Conservation (phyloP, 2,329 filamentous ascomycete species). For the Claviceps humidiphila region DNA sequence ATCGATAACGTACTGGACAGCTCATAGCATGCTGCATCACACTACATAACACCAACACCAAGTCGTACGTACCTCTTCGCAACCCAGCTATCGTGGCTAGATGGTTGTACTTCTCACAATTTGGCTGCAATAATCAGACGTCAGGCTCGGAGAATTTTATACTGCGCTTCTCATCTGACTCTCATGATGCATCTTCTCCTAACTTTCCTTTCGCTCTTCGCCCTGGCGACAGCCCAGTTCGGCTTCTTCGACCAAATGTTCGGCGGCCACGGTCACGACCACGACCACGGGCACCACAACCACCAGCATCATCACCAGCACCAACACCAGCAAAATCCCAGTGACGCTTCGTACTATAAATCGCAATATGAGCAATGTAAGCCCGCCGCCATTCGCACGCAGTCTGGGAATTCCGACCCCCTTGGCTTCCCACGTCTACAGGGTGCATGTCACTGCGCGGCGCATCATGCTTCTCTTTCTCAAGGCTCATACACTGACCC, state of each 20-base stretch:
- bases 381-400: constrained; percentile 7
- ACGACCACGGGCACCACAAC: constrained; percentile 25
- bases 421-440: too few species aligned
- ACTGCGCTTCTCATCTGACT: neutral
- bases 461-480: too few species aligned
- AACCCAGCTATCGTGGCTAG: too few species aligned
- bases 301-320: constrained; percentile 56
- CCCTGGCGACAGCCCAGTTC: constrained; percentile 64
- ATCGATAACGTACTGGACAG: constrained; percentile 3
- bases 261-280: constrained; percentile 38
- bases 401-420: too few species aligned
- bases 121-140: neutral
- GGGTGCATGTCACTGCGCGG: too few species aligned
- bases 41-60: too few species aligned
- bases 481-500: neutral
- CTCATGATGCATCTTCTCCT: constrained; percentile 21
- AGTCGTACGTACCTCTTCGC: too few species aligned
- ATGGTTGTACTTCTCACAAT: neutral
- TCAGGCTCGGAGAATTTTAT: neutral
- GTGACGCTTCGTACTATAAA: constrained; percentile 72
- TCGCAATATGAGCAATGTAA: constrained; percentile 54
- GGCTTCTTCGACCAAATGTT: constrained; percentile 98
- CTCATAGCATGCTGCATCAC: neutral
- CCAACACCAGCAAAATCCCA: constrained; percentile 61
- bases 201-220: constrained; percentile 44